These are phyloP conservation scores for Thuidium tamariscinum DNA, from an alignment of 225 moss, liverwort and hornwort species.

Conservation along the genomic window DNA sequence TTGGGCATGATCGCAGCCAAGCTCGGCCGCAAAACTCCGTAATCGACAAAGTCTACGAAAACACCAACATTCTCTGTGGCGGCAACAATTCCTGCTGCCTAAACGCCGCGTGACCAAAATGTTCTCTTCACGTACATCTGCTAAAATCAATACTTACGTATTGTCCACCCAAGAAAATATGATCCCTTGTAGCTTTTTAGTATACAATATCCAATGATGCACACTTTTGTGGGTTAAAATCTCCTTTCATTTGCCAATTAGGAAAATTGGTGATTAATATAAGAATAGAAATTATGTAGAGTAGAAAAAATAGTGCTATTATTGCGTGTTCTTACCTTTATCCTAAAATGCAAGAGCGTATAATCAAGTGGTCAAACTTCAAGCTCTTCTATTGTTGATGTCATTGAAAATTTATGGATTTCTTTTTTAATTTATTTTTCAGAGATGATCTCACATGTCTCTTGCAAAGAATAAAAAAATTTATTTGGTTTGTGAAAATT, in stretches of 20 bases:
- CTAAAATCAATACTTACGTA: neutral
- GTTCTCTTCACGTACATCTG: neutral
- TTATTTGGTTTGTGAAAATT: accelerated
- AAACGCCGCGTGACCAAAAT: too few relatives aligned
- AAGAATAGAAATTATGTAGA: neutral
- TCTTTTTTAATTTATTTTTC: neutral
- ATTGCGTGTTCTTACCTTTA: too few relatives aligned
- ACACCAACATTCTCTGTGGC: neutral
- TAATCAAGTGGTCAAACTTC: neutral
- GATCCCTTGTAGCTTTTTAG: too few relatives aligned
- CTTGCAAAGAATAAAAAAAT: neutral
- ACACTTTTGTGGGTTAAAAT: neutral
- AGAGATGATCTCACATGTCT: neutral
- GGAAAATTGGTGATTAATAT: neutral
- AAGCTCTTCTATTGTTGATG: neutral
- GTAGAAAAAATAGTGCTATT: neutral
- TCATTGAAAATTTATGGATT: neutral
- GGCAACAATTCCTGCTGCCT: neutral
- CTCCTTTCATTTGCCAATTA: neutral
- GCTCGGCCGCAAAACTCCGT: neutral
- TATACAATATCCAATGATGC: neutral
- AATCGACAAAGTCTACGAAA: neutral
- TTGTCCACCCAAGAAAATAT: too few relatives aligned
- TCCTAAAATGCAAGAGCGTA: accelerated
- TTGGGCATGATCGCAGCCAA: neutral